A percentile compares a stretch with the other conserved stretches of the same genome.
phyloP scores from a whole-genome alignment of 192 early-diverging fungal species.

The Coemansia sp. region DNA sequence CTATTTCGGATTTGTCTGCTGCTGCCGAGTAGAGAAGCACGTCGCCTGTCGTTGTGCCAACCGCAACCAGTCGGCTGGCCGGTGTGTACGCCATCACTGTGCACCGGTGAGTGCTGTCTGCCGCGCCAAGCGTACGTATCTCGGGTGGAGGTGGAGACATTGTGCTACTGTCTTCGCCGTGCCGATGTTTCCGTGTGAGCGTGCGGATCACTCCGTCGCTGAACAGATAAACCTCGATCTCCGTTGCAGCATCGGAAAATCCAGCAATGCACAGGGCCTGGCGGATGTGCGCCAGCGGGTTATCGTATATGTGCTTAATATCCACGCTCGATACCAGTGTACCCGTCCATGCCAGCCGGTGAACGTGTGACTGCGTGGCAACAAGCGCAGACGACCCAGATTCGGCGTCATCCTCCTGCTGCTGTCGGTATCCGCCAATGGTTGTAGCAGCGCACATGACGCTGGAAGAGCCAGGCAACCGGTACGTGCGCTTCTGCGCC shows the following conservation, averaged over 20 bases:
- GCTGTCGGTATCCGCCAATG: neutral
- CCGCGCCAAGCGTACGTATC: neutral
- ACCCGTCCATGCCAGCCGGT: conserved; percentile 34
- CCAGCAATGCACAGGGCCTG: conserved; percentile 19
- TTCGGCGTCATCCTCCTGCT: neutral
- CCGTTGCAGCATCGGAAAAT: neutral
- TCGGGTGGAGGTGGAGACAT: neutral
- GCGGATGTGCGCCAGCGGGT: conserved; percentile 19
- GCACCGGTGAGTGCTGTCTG: neutral
- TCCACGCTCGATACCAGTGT: conserved; percentile 12
- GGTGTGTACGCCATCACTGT: conserved; percentile 31
- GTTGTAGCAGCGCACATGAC: conserved; percentile 25
- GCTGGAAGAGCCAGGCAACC: conserved; percentile 21
- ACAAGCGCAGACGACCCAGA: conserved; percentile 13
- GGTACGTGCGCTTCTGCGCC: conserved; percentile 35
- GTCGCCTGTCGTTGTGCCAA: conserved; percentile 29
- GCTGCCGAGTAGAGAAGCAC: conserved; percentile 19
- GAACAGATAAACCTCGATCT: conserved; percentile 22
- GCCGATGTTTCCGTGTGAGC: neutral
- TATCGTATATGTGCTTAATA: conserved; percentile 21
- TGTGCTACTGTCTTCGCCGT: neutral
- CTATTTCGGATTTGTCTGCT: neutral
- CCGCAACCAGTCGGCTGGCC: conserved; percentile 23
- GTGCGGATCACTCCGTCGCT: conserved; percentile 30
- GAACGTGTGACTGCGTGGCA: conserved; percentile 25